A percentile compares a stretch with the other conserved stretches of the same genome.
phyloP scores from a whole-genome alignment of 2,329 filamentous ascomycete genomes.

The Hypoxylon sp. region DNA sequence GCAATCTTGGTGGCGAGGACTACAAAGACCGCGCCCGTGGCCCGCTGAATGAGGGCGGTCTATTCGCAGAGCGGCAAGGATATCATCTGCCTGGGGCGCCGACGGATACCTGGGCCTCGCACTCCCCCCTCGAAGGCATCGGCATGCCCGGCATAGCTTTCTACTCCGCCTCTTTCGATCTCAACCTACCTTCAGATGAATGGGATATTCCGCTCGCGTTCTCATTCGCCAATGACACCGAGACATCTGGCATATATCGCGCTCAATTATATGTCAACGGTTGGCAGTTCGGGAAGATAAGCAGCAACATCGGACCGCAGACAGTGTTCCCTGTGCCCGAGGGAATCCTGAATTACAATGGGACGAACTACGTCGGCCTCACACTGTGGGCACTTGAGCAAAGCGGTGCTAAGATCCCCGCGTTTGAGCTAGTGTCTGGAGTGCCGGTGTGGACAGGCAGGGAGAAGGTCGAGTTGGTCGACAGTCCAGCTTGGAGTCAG shows the following conservation, averaged over 20 bases:
- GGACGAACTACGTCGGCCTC: slow-evolving; percentile 76
- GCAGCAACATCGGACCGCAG: slow-evolving; percentile 81
- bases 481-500: slow-evolving; percentile 33
- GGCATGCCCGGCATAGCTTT: slow-evolving; percentile 66
- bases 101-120: slow-evolving; percentile 56
- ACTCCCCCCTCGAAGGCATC: slow-evolving; percentile 56
- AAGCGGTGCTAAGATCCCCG: slow-evolving; percentile 66
- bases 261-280: slow-evolving; percentile 80
- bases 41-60: slow-evolving; percentile 75
- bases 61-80: slow-evolving; percentile 73
- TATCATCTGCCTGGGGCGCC: slow-evolving; percentile 70
- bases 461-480: slow-evolving; percentile 36
- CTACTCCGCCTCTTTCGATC: slow-evolving; percentile 66
- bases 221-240: slow-evolving; percentile 63
- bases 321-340: slow-evolving; percentile 78
- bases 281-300: slow-evolving; percentile 73
- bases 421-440: slow-evolving; percentile 53
- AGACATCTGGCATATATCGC: slow-evolving; percentile 59
- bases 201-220: slow-evolving; percentile 75
- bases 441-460: slow-evolving; percentile 54
- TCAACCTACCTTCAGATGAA: slow-evolving; percentile 62
- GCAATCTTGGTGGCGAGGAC: slow-evolving; percentile 74
- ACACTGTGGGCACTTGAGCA: slow-evolving; percentile 76
- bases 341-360: slow-evolving; percentile 77
- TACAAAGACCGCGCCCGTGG: slow-evolving; percentile 71